Base-by-base conservation (phyloP, 2,329 filamentous ascomycete genomes). In the Talaromyces sp. region DNA sequence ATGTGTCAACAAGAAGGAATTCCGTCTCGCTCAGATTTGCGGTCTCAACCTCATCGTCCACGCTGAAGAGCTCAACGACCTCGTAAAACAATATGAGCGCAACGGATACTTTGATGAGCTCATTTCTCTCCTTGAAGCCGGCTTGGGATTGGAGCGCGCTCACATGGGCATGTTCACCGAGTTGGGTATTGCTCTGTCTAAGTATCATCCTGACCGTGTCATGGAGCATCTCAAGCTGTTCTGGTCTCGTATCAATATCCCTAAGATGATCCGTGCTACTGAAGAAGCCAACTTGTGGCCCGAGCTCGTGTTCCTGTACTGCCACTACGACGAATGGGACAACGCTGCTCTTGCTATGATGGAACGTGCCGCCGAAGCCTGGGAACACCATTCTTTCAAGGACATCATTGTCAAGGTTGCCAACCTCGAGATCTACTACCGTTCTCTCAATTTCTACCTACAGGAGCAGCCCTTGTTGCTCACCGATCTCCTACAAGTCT, bases 311-410 rank as follows among this genome's bases (percentile, higher is more conserved):
- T 99, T 99, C 87, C 86, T 97, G 72, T 98, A 98, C 84, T 92
- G 92, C 77, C 95, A 99, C 81, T 98, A 97, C 74, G 96, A 99
- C 70, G 96, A 99, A 77, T 97, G 91, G 79, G 96, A 99, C 80
- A 98, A 99, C 75, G 95, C 95, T 53, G 93, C 93, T 58, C 86
- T 99, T 63, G 92, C 95, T 19, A 97, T 99, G 83, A 99, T 99
- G 87, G 95, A 99, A 83, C 92, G 93, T 71, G 91, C 95, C 13
- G 90, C 96, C 70, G 96, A 98, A 83, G 93, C 95, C 1, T 99
- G 95, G 95, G 96, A 99, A 79, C 95, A 99, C 81, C 93, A 97
- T 78, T 95, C 96, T 58, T 99, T 99, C 89, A 99, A 99, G 85
- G 96, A 99, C 76, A 98, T 96, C 61, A 86, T 97, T 65, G 89